Base-by-base conservation (phyloP, 192 early-diverging fungal genomes). In the Podila horticola region DNA sequence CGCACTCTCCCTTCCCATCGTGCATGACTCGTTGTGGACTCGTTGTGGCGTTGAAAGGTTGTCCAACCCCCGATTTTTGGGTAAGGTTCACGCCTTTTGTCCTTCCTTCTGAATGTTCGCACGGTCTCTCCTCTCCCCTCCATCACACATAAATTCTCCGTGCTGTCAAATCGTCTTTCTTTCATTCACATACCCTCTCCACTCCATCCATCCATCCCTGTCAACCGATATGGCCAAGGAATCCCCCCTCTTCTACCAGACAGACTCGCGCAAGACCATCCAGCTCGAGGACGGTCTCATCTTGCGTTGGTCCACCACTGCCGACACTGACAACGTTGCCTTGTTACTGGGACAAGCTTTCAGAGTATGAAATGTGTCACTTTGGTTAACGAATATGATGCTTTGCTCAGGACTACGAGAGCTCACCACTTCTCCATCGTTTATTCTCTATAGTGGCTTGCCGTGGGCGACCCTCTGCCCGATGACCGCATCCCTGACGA, bases 251-350 rank as follows among this genome's bases (percentile, higher is more conserved):
- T 33, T 34, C 34, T 63, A 34, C 22, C 62, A 63, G 9, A 36
- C 62, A 13, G 33, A 69, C 38, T n/a, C n/a, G 5, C 31, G 70
- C 63, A 71, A 72, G 66, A 67, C 30, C 58, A 72, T 73, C 57
- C 62, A 69, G 29, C 62, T 81, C 26, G 77, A 66, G 2, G 41
- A 73, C 17, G 77, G 77, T 0, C 70, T 72, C 41, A 65, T 73
- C 62, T 64, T 81, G 70, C 70, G 77, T 22, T 81, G 77, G 77
- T 81, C 77, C 45, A 81, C 71, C 30, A 58, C 63, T 20, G 69
- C 66, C 10, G 77, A 81, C 20, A 64, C 67, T 15, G 71, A 68
- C 7, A 73, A 81, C 31, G 45, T 81, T 12, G 17, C 24, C 15
- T 31, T 41, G 26, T 62, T 72, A 24, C 2, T 81, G 15, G 62